Evolutionary conservation across 495 filamentous ascomycete species (phyloP).

Genomic region (Penicillium dipodomyicola): DNA sequence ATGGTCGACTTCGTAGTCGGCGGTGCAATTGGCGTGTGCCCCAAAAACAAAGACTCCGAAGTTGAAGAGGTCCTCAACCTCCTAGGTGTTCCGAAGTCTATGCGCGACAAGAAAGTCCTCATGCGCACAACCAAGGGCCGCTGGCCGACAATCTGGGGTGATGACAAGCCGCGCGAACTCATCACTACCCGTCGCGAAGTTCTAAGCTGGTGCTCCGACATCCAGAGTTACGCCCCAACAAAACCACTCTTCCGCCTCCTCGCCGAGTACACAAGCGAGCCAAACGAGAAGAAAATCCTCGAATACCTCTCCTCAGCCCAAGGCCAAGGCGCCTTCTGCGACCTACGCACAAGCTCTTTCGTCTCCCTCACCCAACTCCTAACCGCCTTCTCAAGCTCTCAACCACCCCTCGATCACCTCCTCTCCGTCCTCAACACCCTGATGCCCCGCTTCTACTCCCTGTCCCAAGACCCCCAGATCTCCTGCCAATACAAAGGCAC

Average conservation of each 20-base stretch:
- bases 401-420: slow-evolving; percentile 78
- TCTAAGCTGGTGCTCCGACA: slow-evolving; percentile 90
- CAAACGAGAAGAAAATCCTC: slow-evolving; percentile 83
- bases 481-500: slow-evolving; percentile 65
- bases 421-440: slow-evolving; percentile 77
- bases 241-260: slow-evolving; percentile 84
- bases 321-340: slow-evolving; percentile 91
- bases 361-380: slow-evolving; percentile 81
- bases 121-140: slow-evolving; percentile 76
- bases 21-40: slow-evolving; percentile 88
- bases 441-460: slow-evolving; percentile 97
- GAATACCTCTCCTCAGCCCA: slow-evolving; percentile 82
- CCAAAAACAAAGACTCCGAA: slow-evolving; percentile 73
- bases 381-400: slow-evolving; percentile 85
- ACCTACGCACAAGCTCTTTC: slow-evolving; percentile 86
- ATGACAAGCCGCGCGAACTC: slow-evolving; percentile 78
- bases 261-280: slow-evolving; percentile 76
- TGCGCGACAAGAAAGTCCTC: slow-evolving; percentile 76
- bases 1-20: slow-evolving; percentile 93
- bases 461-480: slow-evolving; percentile 91
- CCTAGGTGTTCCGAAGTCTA: slow-evolving; percentile 69
- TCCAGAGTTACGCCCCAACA: slow-evolving; percentile 88
- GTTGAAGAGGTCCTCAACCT: slow-evolving; percentile 83
- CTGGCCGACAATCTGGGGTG: slow-evolving; percentile 98
- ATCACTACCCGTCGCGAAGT: slow-evolving; percentile 86